Evolutionary conservation across 2,329 filamentous ascomycete species (phyloP), one percentile per base, ranked within the genome.

Genomic region (Curvularia hawaiiensis): DNA sequence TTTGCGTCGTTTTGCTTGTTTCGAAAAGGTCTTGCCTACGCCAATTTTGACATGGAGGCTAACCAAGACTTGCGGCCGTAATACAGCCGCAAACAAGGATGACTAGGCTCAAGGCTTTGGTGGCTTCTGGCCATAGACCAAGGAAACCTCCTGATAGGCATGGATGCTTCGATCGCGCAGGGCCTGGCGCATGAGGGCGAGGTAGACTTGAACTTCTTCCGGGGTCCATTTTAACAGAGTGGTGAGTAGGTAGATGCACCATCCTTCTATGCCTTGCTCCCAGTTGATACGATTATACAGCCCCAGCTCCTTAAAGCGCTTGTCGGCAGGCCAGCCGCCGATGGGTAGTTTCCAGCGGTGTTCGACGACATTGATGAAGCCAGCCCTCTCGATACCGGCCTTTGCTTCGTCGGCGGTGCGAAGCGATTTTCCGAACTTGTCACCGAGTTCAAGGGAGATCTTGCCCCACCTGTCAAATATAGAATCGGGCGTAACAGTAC

Each of bases 361-460:
- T 64, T 84, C 80, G 0, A 72, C 71, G 0, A 87, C 79, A 52
- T 85, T 79, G 44, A 77, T 73, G 60, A 87, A 87, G 0, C 85
- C 85, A 0, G 80, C 83, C 12, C 82, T 80, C 3, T 74, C 70
- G 63, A 86, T 76, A 52, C 79, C 77, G 41, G 75, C 69, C 58
- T 77, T 75, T 38, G 79, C 73, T 12, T 75, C 54, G 31, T 71
- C 31, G 38, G 75, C 78, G 22, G 79, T 71, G 31, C 69, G 66
- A 7, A 77, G 63, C 0, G 72, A 67, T n/a, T 74, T 73, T 1
- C 75, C 76, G 46, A 75, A 70, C 20, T 66, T 61, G 9, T 69
- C 66, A 22, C 70, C 74, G 1, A 74, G 70, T 11, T 69, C 50
- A 56, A 70, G 52, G 1, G 62, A 69, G 12, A 63, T 64, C 18